These are phyloP conservation scores for Davidsoniella eucalypti DNA, from an alignment of 2,329 filamentous ascomycete genomes.

Conservation along the genomic window DNA sequence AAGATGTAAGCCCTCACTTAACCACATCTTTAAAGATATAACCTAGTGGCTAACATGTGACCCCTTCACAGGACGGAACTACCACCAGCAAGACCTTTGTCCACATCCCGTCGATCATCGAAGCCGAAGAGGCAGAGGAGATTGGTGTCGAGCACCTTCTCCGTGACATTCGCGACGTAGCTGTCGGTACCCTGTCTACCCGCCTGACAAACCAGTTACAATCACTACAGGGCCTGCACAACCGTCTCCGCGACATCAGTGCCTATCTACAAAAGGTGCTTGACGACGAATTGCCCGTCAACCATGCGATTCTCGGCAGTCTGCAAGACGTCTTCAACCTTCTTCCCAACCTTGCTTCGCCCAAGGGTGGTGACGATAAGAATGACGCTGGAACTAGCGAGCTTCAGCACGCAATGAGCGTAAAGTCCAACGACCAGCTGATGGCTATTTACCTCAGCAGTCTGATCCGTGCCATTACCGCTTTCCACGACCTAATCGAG, in stretches of 20 bases:
- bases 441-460: slow-evolving; percentile 97
- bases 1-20: slow-evolving; percentile 39
- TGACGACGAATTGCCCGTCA: slow-evolving; percentile 80
- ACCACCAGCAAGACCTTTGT: slow-evolving; percentile 96
- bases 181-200: slow-evolving; percentile 88
- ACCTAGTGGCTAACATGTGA: slow-evolving; percentile 5
- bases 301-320: slow-evolving; percentile 92
- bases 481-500: slow-evolving; percentile 97
- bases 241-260: slow-evolving; percentile 87
- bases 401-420: slow-evolving; percentile 87
- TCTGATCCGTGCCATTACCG: slow-evolving; percentile 91
- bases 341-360: slow-evolving; percentile 83
- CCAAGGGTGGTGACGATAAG: slow-evolving; percentile 46
- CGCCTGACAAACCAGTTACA: slow-evolving; percentile 96
- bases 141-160: slow-evolving; percentile 97
- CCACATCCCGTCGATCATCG: slow-evolving; percentile 94
- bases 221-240: slow-evolving; percentile 87
- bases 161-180: slow-evolving; percentile 94
- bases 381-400: slow-evolving; percentile 48
- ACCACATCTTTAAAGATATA: neutral
- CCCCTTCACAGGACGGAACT: slow-evolving; percentile 61
- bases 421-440: slow-evolving; percentile 98
- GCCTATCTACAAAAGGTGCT: slow-evolving; percentile 92
- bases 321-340: slow-evolving; percentile 99
- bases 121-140: slow-evolving; percentile 96